phyloP scores from a whole-genome alignment of 148 eudicot genomes.

The Euryodendron excelsum region DNA sequence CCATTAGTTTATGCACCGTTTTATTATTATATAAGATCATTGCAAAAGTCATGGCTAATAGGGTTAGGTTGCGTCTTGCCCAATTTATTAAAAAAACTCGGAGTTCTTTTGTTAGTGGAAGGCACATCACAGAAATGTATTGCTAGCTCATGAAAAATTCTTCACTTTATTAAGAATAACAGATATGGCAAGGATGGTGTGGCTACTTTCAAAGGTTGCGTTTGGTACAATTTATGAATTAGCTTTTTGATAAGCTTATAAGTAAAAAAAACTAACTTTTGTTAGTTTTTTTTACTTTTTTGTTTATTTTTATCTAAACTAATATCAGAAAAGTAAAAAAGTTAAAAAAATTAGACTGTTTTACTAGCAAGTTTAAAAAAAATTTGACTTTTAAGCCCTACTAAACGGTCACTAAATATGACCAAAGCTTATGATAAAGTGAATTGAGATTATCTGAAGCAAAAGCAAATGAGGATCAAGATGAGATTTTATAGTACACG shows the following conservation, averaged over 20 bases:
- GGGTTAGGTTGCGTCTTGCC: not conserved
- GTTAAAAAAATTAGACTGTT: no score
- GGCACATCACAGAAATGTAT: not conserved
- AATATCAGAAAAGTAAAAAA: no score
- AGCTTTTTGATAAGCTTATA: no score
- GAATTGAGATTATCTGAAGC: not conserved
- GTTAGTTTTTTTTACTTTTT: no score
- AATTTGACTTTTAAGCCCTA: no score
- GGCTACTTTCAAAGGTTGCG: not conserved
- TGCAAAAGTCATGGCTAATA: not conserved
- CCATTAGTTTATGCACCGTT: not conserved
- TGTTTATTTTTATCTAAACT: no score
- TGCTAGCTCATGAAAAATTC: not conserved
- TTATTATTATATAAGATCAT: not conserved
- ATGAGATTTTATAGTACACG: not conserved
- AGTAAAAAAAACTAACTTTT: no score
- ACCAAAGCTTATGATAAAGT: not conserved
- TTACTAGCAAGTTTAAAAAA: no score
- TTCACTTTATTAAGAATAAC: not conserved
- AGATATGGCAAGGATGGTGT: not conserved
- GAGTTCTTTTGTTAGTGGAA: not conserved
- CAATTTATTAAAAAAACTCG: not conserved
- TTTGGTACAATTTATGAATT: no score
- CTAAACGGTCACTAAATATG: not conserved
- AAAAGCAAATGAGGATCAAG: not conserved